Percentiles rank a stretch among this genome's conserved stretches.
Conservation (phyloP, 2,329 filamentous ascomycete species). For the Xylaria sp. region DNA sequence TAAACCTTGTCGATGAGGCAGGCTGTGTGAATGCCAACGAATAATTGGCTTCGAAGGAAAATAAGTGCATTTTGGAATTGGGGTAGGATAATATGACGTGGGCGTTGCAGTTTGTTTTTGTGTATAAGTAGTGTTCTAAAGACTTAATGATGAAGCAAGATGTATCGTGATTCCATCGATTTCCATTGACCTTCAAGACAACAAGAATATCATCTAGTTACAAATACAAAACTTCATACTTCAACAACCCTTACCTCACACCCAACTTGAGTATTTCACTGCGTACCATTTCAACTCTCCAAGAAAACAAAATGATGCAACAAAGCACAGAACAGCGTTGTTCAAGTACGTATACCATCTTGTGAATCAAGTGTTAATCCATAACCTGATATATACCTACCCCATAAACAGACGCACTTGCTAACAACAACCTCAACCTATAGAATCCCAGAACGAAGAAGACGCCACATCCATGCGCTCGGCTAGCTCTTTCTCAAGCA, state of each 20-base stretch:
- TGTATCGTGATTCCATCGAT: neutral
- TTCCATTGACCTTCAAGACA: neutral
- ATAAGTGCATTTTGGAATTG: neutral
- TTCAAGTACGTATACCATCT: neutral
- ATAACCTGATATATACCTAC: neutral
- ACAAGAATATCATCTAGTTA: no score
- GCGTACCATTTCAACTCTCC: neutral
- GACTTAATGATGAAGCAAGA: neutral
- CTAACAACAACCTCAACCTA: neutral
- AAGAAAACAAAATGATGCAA: neutral
- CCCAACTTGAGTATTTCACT: no score
- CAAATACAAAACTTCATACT: no score
- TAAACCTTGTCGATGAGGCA: neutral
- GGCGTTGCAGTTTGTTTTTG: neutral
- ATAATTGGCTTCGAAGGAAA: neutral
- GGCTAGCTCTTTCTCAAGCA: constrained; percentile 31
- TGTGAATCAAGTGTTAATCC: neutral
- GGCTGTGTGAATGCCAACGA: no score
- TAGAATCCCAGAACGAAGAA: neutral
- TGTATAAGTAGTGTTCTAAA: constrained; percentile 6
- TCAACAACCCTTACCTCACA: no score
- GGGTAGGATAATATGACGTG: neutral
- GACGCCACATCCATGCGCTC: constrained; percentile 32
- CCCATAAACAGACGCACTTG: neutral
- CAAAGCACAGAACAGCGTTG: neutral